A percentile compares a stretch with the other conserved stretches of the same genome.
phyloP scores from a whole-genome alignment of 768 basidiomycete species.

The Cyathus striatus region DNA sequence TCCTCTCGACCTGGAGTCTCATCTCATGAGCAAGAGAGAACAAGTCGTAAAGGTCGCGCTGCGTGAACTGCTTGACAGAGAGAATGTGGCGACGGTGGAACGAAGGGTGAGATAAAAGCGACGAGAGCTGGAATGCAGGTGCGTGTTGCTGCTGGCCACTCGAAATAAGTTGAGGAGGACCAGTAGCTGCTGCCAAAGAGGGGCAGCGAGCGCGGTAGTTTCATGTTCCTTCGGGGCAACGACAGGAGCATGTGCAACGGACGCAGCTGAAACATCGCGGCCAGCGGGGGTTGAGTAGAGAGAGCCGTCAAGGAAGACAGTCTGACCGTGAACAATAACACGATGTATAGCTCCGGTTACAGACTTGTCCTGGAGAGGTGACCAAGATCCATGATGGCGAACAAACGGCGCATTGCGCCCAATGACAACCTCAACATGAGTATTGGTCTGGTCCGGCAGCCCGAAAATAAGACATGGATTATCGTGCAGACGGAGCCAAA shows the following conservation, averaged over 20 bases:
- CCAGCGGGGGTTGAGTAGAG: constrained; percentile 57
- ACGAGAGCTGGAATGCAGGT: constrained; percentile 34
- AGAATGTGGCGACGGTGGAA: constrained; percentile 94
- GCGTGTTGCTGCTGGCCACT: constrained; percentile 20
- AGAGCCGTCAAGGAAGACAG: constrained; percentile 83
- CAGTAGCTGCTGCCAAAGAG: no score
- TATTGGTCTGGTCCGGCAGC: constrained; percentile 79
- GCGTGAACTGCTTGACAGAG: constrained; percentile 88
- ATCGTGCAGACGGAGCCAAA: constrained; percentile 80
- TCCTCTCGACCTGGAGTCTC: constrained; percentile 92
- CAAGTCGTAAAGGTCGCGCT: constrained; percentile 86
- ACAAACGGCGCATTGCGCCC: constrained; percentile 64
- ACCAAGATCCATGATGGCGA: constrained; percentile 60
- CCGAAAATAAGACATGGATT: constrained; percentile 92
- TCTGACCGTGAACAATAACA: constrained; percentile 86
- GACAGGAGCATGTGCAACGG: constrained; percentile 35
- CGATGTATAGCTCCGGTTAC: constrained; percentile 81
- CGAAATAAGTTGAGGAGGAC: no score
- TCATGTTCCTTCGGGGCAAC: no score
- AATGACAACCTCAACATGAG: constrained; percentile 89
- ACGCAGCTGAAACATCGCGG: constrained; percentile 66
- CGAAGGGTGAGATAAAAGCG: constrained; percentile 65
- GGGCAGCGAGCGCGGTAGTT: no score
- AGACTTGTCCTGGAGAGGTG: constrained; percentile 62
- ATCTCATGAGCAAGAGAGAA: constrained; percentile 96